These are phyloP conservation scores for Polytrichum formosum DNA, from an alignment of 225 moss, liverwort and hornwort species.

Conservation along the genomic window DNA sequence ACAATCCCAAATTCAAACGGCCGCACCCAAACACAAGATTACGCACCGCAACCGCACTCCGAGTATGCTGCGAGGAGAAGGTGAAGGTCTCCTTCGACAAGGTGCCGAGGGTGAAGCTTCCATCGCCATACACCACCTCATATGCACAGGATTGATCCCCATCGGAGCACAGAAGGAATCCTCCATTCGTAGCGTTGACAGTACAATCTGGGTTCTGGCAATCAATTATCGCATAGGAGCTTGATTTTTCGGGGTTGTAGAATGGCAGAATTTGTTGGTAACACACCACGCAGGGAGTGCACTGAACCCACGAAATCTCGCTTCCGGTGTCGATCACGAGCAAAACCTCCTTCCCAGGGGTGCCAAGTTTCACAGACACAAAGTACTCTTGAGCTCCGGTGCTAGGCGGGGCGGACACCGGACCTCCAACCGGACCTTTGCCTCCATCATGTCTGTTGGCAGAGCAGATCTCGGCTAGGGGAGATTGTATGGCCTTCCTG, in stretches of 20 bases:
- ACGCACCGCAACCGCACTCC: background rate
- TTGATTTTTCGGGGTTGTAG: constrained; percentile 5
- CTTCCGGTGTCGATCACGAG: constrained; percentile 17
- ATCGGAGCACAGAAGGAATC: background rate
- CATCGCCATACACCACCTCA: constrained; percentile 3
- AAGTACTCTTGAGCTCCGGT: constrained; percentile 5
- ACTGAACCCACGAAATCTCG: constrained; percentile 7
- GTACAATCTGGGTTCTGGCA: constrained; percentile 1
- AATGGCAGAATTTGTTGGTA: constrained; percentile 10
- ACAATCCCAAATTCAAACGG: background rate
- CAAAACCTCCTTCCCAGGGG: constrained; percentile 9
- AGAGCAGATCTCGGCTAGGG: background rate
- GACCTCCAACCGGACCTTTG: background rate
- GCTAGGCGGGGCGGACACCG: constrained; percentile 1
- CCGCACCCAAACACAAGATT: constrained; percentile 7
- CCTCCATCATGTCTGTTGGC: background rate
- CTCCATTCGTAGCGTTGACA: background rate
- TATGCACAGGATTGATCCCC: constrained; percentile 10
- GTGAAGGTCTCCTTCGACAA: constrained; percentile 11
- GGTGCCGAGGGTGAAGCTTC: constrained; percentile 4
- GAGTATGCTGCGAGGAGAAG: background rate
- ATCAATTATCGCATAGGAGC: constrained; percentile 2
- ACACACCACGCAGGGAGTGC: constrained; percentile 8
- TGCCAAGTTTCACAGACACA: constrained; percentile 8
- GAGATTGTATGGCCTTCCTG: too few relatives aligned